These are phyloP conservation scores for Gastrodia elata DNA, from an alignment of 106 monocot genomes.

Conservation along the genomic window DNA sequence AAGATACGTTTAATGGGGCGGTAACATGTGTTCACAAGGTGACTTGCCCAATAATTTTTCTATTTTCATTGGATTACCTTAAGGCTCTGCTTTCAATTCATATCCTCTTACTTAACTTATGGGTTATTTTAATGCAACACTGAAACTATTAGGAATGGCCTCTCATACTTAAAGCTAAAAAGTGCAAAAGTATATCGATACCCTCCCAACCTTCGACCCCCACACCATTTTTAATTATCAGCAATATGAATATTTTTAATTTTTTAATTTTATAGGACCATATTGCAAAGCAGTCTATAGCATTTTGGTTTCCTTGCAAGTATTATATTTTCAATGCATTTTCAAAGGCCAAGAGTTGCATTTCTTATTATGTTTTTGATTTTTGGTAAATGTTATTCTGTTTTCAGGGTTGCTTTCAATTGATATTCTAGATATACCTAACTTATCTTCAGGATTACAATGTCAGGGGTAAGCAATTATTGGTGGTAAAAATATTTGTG, in stretches of 20 bases:
- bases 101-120: too few relatives aligned
- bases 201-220: too few relatives aligned
- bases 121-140: too few relatives aligned
- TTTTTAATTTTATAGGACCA: background rate
- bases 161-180: too few relatives aligned
- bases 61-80: too few relatives aligned
- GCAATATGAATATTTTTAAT: background rate
- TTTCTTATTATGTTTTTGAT: background rate
- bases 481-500: background rate
- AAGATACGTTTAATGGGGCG: too few relatives aligned
- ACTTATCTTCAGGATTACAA: constrained; percentile 48
- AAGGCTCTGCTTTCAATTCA: too few relatives aligned
- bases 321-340: background rate
- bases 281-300: background rate
- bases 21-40: too few relatives aligned
- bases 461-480: constrained; percentile 60
- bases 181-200: too few relatives aligned
- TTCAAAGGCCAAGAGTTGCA: background rate
- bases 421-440: constrained; percentile 55
- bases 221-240: too few relatives aligned
- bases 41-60: too few relatives aligned
- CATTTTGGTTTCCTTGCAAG: background rate
- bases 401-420: constrained; percentile 66
- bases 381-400: background rate
- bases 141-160: too few relatives aligned